Base-by-base conservation (phyloP, 148 eudicot genomes). In the Silene conica region DNA sequence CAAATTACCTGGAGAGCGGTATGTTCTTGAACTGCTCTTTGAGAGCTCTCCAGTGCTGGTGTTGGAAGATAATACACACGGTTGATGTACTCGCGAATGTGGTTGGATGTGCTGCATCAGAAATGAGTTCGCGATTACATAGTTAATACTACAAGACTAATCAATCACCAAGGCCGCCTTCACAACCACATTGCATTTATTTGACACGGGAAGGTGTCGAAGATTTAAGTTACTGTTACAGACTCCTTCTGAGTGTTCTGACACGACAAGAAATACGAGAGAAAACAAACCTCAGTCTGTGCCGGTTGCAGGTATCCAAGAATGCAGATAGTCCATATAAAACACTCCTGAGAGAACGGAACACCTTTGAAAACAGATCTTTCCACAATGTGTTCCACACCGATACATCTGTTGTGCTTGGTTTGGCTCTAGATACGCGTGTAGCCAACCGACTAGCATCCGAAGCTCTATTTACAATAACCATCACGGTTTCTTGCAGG, bases 321-420 rank as follows among this genome's bases (percentile, higher is more conserved):
- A 92, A 92, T 19, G 93, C 91, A 63, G 83, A 88, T 62, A 92
- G 78, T 22, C 99, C 99, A 80, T 95, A 71, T n/a, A 89, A 69
- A 78, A 95, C 83, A 76, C 92, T 89, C 57, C 89, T 83, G 59
- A 95, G 68, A 74, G 99, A 89, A 38, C 93, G 90, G 59, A 95
- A 92, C 70, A 95, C 97, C 96, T 92, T 83, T 26, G 96, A 90
- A 82, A 92, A 89, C 62, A 95, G 88, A 75, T 95, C 99, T 71
- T 87, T 84, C 93, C 93, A 92, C 54, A 95, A 89, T 57, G 92
- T 74, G 60, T 80, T 88, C 97, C 94, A 90, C 72, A 87, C 69
- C 16, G 97, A 90, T 78, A 85, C 87, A 69, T 92, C 90, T 25
- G 80, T 61, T 43, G 90, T 69, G 68, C 73, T 84, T 58, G 84